Base-by-base conservation (phyloP, 768 basidiomycete genomes). In the Calocera cornea region DNA sequence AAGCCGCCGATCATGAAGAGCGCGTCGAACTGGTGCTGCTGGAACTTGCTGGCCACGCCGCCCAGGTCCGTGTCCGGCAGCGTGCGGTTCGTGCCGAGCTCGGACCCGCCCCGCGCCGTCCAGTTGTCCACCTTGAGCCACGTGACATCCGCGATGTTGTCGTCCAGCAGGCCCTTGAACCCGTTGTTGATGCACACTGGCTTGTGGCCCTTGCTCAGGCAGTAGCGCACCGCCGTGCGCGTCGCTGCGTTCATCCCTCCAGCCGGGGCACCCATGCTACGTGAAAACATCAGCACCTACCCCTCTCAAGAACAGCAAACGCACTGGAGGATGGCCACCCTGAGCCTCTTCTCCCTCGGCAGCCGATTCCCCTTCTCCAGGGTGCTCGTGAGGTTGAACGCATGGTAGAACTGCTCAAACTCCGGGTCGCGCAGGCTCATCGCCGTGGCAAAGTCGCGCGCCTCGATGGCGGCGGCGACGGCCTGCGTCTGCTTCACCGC, bases 171-270 rank as follows among this genome's bases (percentile, higher is more conserved):
- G 38, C 97, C 97, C 63, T 87, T 87, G 83, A 98, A 98, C 17
- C 97, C 95, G 74, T 97, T 99, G 79, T 95, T 87, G 68, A 99
- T 85, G 0, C 87, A 92, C 41, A 97, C 81, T n/a, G 95, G 88
- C 29, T 83, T 89, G 75, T 99, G 97, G 5, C 97, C 95, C 75
- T 93, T 90, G 66, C 86, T 84, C 70, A 93, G 79, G 76, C 94
- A 97, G 79, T 93, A 97, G 12, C 97, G 88, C 24, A 90, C 93
- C 5, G 92, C 93, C 31, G 94, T 88, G 44, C 95, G 89, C 0
- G 93, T 97, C 0, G 95, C 97, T 1, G 97, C 95, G 75, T 98
- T 98, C 92, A 98, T 97, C 10, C 97, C 97, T 54, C 95, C 95
- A 1, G 97, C 97, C 2, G 97, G 95, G 0, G 97, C 97, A 64